Evolutionary conservation across 1,284 basidiomycete genomes (phyloP), one percentile per base, ranked within the genome.

Genomic region (Moesziomyces parantarcticus): DNA sequence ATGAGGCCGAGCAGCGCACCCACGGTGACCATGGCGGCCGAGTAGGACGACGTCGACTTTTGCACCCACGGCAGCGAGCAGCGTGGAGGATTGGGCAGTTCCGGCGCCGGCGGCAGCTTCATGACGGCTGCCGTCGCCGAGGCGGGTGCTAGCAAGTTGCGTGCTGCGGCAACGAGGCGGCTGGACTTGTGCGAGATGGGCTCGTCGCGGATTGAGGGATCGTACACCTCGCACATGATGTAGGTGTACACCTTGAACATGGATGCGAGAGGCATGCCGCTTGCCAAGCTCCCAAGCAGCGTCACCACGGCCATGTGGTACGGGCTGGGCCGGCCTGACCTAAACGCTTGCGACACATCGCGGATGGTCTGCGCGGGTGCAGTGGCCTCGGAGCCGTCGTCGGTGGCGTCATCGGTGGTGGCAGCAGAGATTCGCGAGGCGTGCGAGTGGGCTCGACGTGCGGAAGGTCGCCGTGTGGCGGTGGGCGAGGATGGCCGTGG

Each of bases 191-290:
- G 66, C n/a, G 55, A 53, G 32, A 53, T 40, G 25, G 58, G 58
- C 39, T 61, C 67, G 50, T 69, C 51, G 13, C 67, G 66, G 21
- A 69, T 60, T 23, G 66, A 51, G 6, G 64, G 61, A 20, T 69
- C 75, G 66, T 78, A 77, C 13, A 79, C 67, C 48, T 71, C 62
- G 58, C 79, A 81, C 62, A 79, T 77, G 55, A 81, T 61, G 56
- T 60, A 76, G 18, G 72, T 74, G 62, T 81, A 81, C 6, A 76
- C 74, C 48, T 76, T 78, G 68, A 79, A 81, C 67, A 79, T 75
- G 50, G 68, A 77, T 1, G 79, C 74, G 20, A 79, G 58, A 0
- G 76, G 77, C 67, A 81, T 68, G 4, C 79, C 77, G 42, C 78
- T 76, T 11, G 71, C 77, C 22, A 81, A 48, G 41, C 60, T 71